Conservation (phyloP, 306 rosid species). For the Cucumis melo region DNA sequence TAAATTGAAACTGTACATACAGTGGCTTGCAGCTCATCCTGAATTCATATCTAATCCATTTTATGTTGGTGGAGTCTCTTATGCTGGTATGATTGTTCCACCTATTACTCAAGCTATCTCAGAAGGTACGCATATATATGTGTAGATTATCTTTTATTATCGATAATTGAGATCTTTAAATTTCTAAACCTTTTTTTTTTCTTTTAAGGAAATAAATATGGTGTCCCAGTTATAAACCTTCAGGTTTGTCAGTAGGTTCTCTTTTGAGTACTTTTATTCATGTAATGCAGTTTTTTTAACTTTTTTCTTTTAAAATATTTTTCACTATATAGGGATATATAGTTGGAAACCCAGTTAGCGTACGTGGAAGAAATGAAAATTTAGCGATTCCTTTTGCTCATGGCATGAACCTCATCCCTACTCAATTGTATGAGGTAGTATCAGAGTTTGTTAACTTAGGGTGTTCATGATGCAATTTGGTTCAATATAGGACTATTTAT, state of each 20-base stretch:
- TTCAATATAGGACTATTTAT: too few species aligned
- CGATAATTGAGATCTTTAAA: too few species aligned
- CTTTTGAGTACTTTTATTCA: too few species aligned
- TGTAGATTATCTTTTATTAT: neutral
- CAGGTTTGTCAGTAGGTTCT: conserved; percentile 19
- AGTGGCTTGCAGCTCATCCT: conserved; percentile 64
- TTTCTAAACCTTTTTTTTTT: neutral
- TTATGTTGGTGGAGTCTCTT: conserved; percentile 59
- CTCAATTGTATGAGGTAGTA: conserved; percentile 37
- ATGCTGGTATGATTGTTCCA: conserved; percentile 49
- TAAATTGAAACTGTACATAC: neutral
- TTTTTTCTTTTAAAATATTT: too few species aligned
- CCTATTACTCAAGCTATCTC: conserved; percentile 29
- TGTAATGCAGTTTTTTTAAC: too few species aligned
- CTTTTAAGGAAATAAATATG: conserved; percentile 33
- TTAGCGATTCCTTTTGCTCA: conserved; percentile 23
- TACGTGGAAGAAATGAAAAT: neutral
- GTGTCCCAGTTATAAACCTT: conserved; percentile 40
- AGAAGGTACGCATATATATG: conserved; percentile 29
- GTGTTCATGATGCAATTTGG: too few species aligned
- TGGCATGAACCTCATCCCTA: conserved; percentile 51
- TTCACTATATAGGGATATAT: conserved; percentile 42
- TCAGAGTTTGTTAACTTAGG: neutral
- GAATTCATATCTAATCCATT: conserved; percentile 29
- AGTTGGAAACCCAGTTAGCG: conserved; percentile 32